Evolutionary conservation across 208 protist genomes (phyloP).

Genomic region (Porcisia hertigi): DNA sequence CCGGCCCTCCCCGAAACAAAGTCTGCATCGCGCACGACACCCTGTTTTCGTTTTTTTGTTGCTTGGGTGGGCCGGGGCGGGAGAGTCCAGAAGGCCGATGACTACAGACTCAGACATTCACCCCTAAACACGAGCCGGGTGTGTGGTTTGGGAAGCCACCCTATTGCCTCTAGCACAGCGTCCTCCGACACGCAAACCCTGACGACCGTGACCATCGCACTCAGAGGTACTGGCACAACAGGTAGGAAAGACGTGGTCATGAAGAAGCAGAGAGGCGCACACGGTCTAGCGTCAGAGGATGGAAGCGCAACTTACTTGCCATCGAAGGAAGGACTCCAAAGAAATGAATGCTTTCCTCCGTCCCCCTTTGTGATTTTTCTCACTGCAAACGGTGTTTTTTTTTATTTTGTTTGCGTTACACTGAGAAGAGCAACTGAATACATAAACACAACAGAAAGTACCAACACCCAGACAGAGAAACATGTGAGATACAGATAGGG

Average conservation of each 20-base stretch:
- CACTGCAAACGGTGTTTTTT: neutral
- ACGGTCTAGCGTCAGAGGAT: neutral
- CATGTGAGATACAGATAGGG: constrained; percentile 8
- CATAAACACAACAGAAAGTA: constrained; percentile 13
- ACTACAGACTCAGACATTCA: neutral
- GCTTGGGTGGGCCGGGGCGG: too few species aligned
- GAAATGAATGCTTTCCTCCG: neutral
- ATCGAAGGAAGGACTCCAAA: neutral
- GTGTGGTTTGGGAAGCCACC: neutral
- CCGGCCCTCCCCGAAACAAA: neutral
- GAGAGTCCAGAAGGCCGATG: neutral
- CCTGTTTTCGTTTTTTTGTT: neutral
- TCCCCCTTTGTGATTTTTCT: neutral
- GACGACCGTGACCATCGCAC: neutral
- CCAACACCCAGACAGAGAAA: constrained; percentile 1
- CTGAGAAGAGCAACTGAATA: constrained; percentile 7
- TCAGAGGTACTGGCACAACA: neutral
- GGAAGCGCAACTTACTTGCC: neutral
- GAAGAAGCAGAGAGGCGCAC: neutral
- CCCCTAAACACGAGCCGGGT: neutral
- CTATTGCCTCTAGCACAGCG: neutral
- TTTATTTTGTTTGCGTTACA: constrained; percentile 4
- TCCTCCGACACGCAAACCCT: neutral
- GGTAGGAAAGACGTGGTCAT: neutral
- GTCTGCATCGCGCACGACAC: neutral